Evolutionary conservation across 768 basidiomycete species (phyloP).

Genomic region (Xerocomus potaroensis): DNA sequence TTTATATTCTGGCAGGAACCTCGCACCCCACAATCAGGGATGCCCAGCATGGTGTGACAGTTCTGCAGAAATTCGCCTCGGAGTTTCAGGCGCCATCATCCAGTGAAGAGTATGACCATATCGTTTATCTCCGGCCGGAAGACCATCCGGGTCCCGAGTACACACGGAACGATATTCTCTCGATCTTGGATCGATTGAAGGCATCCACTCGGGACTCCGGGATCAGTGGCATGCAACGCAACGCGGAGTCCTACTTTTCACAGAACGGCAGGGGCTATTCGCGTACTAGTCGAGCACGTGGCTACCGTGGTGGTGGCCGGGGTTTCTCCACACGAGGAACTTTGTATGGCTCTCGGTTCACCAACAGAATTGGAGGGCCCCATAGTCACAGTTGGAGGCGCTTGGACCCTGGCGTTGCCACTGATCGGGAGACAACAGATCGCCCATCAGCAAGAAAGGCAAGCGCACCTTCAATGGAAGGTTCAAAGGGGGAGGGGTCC

Average conservation of each 20-base stretch:
- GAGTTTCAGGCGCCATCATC: conserved; percentile 54
- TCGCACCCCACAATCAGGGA: conserved; percentile 73
- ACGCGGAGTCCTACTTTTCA: conserved; percentile 6
- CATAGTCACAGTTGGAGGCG: conserved; percentile 17
- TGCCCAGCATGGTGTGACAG: conserved; percentile 50
- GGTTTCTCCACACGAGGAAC: conserved; percentile 11
- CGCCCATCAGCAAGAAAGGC: conserved; percentile 11
- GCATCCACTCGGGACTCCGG: conserved; percentile 22
- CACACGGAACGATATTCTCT: conserved; percentile 45
- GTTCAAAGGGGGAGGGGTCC: conserved; percentile 21
- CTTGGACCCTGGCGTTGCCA: conserved; percentile 5
- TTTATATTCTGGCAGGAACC: conserved; percentile 43
- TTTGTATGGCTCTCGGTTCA: conserved; percentile 12
- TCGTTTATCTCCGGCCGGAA: conserved; percentile 36
- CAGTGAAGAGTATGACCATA: conserved; percentile 63
- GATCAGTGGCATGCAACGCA: conserved; percentile 4
- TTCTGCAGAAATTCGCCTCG: conserved; percentile 63
- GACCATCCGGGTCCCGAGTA: conserved; percentile 44
- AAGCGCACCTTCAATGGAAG: conserved; percentile 17
- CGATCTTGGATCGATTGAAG: conserved; percentile 48
- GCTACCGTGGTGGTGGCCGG: conserved; percentile 15
- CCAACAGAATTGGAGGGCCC: conserved; percentile 14
- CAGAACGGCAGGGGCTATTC: conserved; percentile 3
- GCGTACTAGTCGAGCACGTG: conserved; percentile 19
- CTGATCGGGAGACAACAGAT: conserved; percentile 16